These are phyloP conservation scores for Fagus crenata DNA, from an alignment of 306 rosid species.

Conservation along the genomic window DNA sequence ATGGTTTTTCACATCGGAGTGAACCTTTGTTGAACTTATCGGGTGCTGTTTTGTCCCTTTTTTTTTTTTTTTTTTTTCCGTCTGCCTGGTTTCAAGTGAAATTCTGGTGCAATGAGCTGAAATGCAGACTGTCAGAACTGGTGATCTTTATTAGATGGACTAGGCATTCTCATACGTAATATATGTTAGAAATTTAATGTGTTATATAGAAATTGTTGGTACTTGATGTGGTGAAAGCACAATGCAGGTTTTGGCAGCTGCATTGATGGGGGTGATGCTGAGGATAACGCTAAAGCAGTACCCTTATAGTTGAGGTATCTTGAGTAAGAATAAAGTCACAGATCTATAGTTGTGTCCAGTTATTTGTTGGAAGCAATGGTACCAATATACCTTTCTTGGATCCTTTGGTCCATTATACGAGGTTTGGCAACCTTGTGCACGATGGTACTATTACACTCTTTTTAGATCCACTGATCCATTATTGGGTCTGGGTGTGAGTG, in stretches of 20 bases:
- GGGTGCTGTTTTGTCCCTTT: neutral
- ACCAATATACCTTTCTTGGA: neutral
- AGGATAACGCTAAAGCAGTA: neutral
- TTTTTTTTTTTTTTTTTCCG: neutral
- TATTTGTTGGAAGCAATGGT: neutral
- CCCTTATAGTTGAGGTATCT: neutral
- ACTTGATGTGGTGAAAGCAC: neutral
- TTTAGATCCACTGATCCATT: neutral
- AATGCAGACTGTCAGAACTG: neutral
- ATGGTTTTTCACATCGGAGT: neutral
- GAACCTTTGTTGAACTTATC: neutral
- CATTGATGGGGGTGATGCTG: neutral
- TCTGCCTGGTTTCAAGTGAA: neutral
- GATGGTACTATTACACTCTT: neutral
- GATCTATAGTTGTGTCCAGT: neutral
- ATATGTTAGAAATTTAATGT: neutral
- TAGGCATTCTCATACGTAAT: neutral
- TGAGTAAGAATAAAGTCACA: neutral
- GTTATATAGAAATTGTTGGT: neutral
- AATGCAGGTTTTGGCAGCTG: neutral
- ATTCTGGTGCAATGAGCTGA: neutral
- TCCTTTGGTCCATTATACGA: neutral
- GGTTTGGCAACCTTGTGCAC: neutral
- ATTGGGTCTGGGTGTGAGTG: too few species aligned
- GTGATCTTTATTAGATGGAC: neutral